phyloP scores from a whole-genome alignment of 495 filamentous ascomycete genomes.

The Neurospora sp. region DNA sequence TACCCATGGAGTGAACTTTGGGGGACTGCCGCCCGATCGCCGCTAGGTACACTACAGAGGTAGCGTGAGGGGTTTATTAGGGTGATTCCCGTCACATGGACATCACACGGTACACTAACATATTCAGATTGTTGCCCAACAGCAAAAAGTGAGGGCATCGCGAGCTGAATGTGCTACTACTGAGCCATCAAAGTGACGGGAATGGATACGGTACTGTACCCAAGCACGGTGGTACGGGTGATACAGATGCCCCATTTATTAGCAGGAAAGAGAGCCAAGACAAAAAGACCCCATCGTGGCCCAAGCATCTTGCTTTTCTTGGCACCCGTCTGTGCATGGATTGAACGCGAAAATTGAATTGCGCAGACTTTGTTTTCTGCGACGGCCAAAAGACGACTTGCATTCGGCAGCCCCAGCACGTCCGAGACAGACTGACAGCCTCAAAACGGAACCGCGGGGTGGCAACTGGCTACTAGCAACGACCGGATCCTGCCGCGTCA shows the following conservation, averaged over 20 bases:
- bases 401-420: background rate
- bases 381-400: background rate
- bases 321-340: background rate
- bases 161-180: background rate
- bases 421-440: background rate
- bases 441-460: background rate
- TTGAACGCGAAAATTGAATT: background rate
- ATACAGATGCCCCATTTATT: background rate
- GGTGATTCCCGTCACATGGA: background rate
- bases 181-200: background rate
- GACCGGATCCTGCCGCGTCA: constrained; percentile 5
- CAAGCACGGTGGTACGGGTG: background rate
- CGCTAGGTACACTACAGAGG: background rate
- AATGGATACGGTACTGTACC: background rate
- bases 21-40: background rate
- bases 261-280: background rate
- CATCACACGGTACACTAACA: background rate
- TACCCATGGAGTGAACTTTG: background rate
- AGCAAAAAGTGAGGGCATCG: background rate
- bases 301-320: background rate
- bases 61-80: background rate
- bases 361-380: background rate
- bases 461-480: background rate
- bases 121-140: background rate
- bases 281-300: background rate